Percentiles rank a stretch among this genome's conserved stretches.
These are phyloP conservation scores for Hymenoscyphus repandus DNA, from an alignment of 2,329 filamentous ascomycete species.

Conservation along the genomic window DNA sequence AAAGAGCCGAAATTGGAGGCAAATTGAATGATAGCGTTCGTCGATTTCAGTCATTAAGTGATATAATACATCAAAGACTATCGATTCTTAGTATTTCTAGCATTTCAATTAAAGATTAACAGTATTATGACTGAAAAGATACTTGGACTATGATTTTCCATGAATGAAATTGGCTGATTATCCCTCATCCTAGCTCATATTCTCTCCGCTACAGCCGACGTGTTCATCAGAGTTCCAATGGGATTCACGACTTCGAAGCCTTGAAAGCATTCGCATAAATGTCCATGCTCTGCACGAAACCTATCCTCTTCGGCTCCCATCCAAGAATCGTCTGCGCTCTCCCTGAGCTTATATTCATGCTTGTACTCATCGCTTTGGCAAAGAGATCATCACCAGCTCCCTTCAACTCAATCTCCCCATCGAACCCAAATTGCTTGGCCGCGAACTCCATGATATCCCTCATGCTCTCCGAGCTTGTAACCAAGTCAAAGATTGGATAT, in stretches of 20 bases:
- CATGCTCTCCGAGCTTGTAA: constrained; percentile 31
- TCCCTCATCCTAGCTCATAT: too few relatives aligned
- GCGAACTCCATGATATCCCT: constrained; percentile 27
- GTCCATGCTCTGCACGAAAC: constrained; percentile 17
- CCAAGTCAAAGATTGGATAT: constrained; percentile 36
- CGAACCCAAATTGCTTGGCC: constrained; percentile 24
- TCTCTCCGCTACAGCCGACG: too few relatives aligned
- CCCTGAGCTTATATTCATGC: constrained; percentile 21
- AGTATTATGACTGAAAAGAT: too few relatives aligned
- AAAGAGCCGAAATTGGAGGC: too few relatives aligned
- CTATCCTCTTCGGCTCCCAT: constrained; percentile 31
- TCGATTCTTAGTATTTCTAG: too few relatives aligned
- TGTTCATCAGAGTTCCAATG: too few relatives aligned
- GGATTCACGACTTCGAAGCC: constrained; percentile 3
- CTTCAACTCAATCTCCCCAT: constrained; percentile 26
- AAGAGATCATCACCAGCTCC: constrained; percentile 25
- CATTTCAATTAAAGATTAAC: too few relatives aligned
- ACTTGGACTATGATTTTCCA: too few relatives aligned
- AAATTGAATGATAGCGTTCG: too few relatives aligned
- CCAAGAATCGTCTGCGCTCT: constrained; percentile 31
- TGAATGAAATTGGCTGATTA: too few relatives aligned
- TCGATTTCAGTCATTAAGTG: too few relatives aligned
- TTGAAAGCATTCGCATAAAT: constrained; percentile 17
- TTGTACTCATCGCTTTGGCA: constrained; percentile 24
- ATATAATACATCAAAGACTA: too few relatives aligned